These are phyloP conservation scores for Fusarium sp. DNA, from an alignment of 2,329 filamentous ascomycete species.

Conservation along the genomic window DNA sequence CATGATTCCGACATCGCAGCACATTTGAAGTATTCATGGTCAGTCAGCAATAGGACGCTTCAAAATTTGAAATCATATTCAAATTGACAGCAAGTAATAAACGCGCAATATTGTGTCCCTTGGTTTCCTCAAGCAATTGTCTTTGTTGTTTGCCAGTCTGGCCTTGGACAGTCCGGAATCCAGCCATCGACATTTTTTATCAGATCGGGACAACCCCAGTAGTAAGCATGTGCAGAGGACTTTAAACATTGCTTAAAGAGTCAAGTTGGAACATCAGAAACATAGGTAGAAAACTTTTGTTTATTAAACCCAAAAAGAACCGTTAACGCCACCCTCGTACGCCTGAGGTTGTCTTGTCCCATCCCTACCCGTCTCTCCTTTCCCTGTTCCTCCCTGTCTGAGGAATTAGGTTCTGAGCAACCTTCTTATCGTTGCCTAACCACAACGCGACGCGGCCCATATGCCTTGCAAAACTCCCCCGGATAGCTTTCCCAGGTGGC, in stretches of 20 bases:
- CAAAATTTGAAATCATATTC: background rate
- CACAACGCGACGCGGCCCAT: background rate
- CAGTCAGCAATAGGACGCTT: background rate
- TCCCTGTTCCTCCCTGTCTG: background rate
- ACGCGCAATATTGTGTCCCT: background rate
- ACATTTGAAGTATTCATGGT: background rate
- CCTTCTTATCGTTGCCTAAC: background rate
- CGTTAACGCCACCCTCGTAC: background rate
- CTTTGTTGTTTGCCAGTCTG: background rate
- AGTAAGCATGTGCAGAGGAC: background rate
- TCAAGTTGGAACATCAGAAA: background rate
- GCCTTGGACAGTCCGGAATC: background rate
- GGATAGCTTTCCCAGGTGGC: slow-evolving; percentile 11
- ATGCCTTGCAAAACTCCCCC: background rate
- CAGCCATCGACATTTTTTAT: background rate
- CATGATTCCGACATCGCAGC: slow-evolving; percentile 38
- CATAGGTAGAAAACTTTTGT: background rate
- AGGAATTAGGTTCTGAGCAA: background rate
- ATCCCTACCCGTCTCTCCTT: background rate
- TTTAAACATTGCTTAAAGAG: background rate
- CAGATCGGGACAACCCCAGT: background rate
- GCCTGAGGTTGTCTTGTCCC: background rate
- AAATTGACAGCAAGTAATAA: background rate
- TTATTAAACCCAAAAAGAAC: background rate
- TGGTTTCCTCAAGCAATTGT: background rate